Base-by-base conservation (phyloP, 2,329 filamentous ascomycete species). In the Calonectria ilicicola region DNA sequence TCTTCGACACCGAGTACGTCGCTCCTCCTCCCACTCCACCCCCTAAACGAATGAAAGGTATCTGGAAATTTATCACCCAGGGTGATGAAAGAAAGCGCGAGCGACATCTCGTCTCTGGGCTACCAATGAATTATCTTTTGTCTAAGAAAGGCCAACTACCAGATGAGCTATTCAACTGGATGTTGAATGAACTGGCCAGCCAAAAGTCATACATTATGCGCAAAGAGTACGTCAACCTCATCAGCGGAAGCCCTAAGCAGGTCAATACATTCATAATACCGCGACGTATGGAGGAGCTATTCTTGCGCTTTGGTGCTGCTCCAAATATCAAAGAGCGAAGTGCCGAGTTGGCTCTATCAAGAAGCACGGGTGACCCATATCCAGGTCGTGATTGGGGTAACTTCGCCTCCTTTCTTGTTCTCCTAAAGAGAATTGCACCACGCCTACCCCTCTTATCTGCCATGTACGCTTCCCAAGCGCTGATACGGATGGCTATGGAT, bases 141-240 rank as follows among this genome's bases (percentile, higher is more conserved):
- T 84, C 5, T 58, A 6, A 80, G 80, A 56, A 75, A 70, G 1
- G 77, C 5, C n/a, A 47, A 10, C 80, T 95, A 15, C 91, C 93
- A 0, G 90, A 94, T 72, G 88, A 93, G 67, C 79, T 95, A 1
- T 87, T 94, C 63, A 78, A 88, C 19, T 96, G 94, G 93, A 85
- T 95, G 3, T 79, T 93, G 7, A 84, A 89, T 63, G 88, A 92
- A 83, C 84, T 92, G 26, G 90, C 88, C 67, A 80, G 85, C 2
- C 91, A 94, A 77, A 83, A 84, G 47, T 88, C 89, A 38, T 84
- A 87, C 49, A 86, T 90, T 53, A 81, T 94, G 49, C 88, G 91
- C 63, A 82, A 87, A 67, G 89, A 92, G 71, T 95, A 95, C 80
- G 85, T 88, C 67, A 87, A 88, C 53, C 82, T 95, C 5, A 83